These are phyloP conservation scores for Glycyrrhiza uralensis DNA, from an alignment of 306 rosid species.

Conservation along the genomic window DNA sequence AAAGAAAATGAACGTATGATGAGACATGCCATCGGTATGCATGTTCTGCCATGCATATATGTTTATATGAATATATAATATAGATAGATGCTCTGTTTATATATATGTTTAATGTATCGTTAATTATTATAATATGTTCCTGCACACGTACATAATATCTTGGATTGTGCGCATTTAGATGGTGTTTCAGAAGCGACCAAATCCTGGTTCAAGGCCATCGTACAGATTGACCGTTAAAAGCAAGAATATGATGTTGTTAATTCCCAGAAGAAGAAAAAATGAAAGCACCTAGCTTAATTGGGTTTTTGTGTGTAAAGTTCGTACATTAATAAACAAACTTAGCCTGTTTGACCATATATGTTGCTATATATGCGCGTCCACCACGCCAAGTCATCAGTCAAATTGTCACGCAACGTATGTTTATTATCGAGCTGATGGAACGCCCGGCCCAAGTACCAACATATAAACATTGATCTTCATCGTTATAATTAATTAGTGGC, in stretches of 20 bases:
- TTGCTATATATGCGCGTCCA: no score
- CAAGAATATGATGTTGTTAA: conserved; percentile 1
- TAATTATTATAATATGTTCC: background rate
- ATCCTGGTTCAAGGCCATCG: conserved; percentile 39
- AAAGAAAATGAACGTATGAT: background rate
- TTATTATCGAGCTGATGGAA: conserved; percentile 2
- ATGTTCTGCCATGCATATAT: background rate
- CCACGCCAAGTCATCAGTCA: background rate
- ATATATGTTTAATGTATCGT: background rate
- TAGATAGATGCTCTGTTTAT: background rate
- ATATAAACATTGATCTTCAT: background rate
- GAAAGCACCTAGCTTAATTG: conserved; percentile 24
- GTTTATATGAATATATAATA: background rate
- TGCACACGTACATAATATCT: background rate
- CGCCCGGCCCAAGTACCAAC: conserved; percentile 15
- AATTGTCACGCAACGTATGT: background rate
- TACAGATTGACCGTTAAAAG: background rate
- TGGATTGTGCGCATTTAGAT: background rate
- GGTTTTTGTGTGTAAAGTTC: conserved; percentile 33
- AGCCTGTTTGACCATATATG: conserved; percentile 17
- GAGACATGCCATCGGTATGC: background rate
- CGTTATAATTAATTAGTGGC: background rate
- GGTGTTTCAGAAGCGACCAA: conserved; percentile 31
- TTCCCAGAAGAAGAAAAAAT: conserved; percentile 12
- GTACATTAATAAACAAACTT: conserved; percentile 22